A percentile compares a stretch with the other conserved stretches of the same genome.
phyloP scores from a whole-genome alignment of 2,329 filamentous ascomycete genomes.

The Fusarium lateritium region DNA sequence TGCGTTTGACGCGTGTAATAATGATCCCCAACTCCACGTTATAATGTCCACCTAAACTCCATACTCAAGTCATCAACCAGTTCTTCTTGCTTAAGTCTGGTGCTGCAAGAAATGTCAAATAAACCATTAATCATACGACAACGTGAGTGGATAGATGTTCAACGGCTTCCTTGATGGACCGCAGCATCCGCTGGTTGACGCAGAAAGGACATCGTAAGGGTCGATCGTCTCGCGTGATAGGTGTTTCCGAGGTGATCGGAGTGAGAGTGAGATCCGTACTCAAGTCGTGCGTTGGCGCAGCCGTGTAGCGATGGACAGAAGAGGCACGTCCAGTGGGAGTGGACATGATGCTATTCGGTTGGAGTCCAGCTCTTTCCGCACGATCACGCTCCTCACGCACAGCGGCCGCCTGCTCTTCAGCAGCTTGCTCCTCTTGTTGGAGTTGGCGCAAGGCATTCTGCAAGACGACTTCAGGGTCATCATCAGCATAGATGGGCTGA shows the following conservation, averaged over 20 bases:
- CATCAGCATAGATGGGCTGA: conserved; percentile 62
- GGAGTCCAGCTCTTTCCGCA: conserved; percentile 58
- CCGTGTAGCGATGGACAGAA: conserved; percentile 53
- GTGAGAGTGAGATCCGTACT: conserved; percentile 65
- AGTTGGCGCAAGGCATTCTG: conserved; percentile 72
- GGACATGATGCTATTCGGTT: conserved; percentile 52
- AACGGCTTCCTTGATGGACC: conserved; percentile 73
- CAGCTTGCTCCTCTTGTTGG: conserved; percentile 71
- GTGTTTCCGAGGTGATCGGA: conserved; percentile 66
- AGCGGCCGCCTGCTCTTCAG: conserved; percentile 69
- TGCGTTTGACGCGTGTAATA: background rate
- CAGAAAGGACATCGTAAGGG: conserved; percentile 73
- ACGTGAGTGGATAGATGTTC: conserved; percentile 75
- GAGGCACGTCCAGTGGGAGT: conserved; percentile 51
- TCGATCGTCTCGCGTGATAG: conserved; percentile 62
- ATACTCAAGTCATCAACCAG: conserved; percentile 3
- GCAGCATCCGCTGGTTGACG: conserved; percentile 72
- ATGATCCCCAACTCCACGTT: conserved; percentile 27
- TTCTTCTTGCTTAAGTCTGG: background rate
- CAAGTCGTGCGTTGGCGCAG: conserved; percentile 55
- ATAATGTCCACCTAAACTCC: conserved; percentile 33
- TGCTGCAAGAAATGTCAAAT: background rate
- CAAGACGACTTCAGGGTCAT: conserved; percentile 71
- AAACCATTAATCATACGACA: conserved; percentile 57
- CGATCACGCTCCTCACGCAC: conserved; percentile 68